Evolutionary conservation across 345 rosid genomes (phyloP).

Genomic region (Psidium friedrichsthalianum): DNA sequence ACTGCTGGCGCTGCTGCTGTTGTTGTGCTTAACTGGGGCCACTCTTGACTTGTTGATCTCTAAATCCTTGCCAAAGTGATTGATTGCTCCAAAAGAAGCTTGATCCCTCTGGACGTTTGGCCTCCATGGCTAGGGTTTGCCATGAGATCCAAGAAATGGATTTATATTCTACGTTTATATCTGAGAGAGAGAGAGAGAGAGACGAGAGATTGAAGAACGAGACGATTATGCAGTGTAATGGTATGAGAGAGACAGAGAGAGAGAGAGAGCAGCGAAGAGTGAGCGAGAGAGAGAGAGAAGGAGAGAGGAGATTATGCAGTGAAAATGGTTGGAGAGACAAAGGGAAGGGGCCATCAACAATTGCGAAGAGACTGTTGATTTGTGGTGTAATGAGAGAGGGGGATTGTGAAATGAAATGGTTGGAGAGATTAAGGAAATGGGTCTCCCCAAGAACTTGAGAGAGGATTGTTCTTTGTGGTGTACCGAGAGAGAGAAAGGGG

Average conservation of each 20-base stretch:
- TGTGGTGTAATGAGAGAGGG: not conserved
- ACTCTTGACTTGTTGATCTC: not conserved
- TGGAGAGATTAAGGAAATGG: not conserved
- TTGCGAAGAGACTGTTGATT: not conserved
- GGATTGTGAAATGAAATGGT: not conserved
- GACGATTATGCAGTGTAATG: too few relatives aligned
- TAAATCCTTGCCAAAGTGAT: conserved; percentile 29
- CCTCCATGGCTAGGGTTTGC: conserved; percentile 29
- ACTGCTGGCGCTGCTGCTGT: rapidly evolving
- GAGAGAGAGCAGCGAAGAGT: too few relatives aligned
- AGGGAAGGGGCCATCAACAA: not conserved
- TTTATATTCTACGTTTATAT: not conserved
- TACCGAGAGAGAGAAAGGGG: not conserved
- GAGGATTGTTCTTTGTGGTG: not conserved
- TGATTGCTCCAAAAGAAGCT: conserved; percentile 75
- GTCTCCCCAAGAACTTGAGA: not conserved
- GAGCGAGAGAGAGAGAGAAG: conserved; percentile 3
- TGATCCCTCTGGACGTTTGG: conserved; percentile 47
- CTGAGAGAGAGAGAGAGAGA: not conserved
- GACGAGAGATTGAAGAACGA: too few relatives aligned
- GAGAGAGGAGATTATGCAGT: too few relatives aligned
- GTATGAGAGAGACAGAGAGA: too few relatives aligned
- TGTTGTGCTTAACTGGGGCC: not conserved
- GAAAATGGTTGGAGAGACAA: not conserved
- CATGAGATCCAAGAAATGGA: not conserved